Percentiles rank a stretch among this genome's conserved stretches.
Evolutionary conservation across 2,329 filamentous ascomycete genomes (phyloP).

Genomic region (Stenocarpella maydis): DNA sequence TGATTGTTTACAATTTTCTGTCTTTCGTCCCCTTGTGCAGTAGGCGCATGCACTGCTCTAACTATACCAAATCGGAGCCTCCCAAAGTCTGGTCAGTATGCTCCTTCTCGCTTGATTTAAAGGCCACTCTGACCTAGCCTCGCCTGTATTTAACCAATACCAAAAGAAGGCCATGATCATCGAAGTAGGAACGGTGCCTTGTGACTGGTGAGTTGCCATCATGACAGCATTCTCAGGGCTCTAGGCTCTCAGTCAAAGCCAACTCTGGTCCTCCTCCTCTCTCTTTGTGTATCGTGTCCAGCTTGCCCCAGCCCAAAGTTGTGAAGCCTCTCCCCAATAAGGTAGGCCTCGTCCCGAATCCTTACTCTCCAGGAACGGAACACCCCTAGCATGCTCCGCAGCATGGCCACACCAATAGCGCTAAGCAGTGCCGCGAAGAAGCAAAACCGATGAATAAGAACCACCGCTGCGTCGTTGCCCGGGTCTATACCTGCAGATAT

Average conservation of each 20-base stretch:
- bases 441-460: slow-evolving; percentile 62
- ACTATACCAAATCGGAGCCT: neutral
- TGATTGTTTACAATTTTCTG: neutral
- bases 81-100: neutral
- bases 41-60: neutral
- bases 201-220: neutral
- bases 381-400: slow-evolving; percentile 65
- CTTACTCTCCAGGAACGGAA: slow-evolving; percentile 79
- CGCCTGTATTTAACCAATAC: neutral
- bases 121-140: neutral
- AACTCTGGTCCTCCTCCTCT: slow-evolving; percentile 33
- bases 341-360: slow-evolving; percentile 92
- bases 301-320: slow-evolving; percentile 73
- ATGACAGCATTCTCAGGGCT: too few species aligned
- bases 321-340: slow-evolving; percentile 93
- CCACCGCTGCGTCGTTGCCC: slow-evolving; percentile 41
- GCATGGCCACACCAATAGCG: slow-evolving; percentile 52
- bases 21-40: neutral
- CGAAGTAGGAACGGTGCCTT: neutral
- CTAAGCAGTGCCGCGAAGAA: slow-evolving; percentile 73
- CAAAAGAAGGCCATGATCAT: neutral
- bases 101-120: neutral
- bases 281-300: slow-evolving; percentile 42
- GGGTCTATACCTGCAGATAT: slow-evolving; percentile 34
- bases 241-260: slow-evolving; percentile 29